A percentile compares a stretch with the other conserved stretches of the same genome.
Evolutionary conservation across 2,329 filamentous ascomycete genomes (phyloP).

Genomic region (Immersiporthe knoxdaviesiana): DNA sequence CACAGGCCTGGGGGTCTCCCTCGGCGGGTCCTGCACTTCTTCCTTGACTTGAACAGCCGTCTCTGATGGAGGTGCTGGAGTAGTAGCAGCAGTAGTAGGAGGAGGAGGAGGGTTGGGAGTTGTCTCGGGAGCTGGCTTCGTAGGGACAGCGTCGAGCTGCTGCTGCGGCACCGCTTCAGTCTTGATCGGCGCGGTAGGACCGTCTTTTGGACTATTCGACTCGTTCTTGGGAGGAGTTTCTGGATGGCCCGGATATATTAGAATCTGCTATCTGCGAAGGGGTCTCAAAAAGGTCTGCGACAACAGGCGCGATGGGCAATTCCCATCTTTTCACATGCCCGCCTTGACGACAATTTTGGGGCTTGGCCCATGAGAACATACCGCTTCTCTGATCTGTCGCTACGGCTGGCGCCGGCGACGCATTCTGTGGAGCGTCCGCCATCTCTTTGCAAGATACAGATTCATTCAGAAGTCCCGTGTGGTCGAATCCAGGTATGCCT

Average conservation of each 20-base stretch:
- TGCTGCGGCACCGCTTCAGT: conserved; percentile 12
- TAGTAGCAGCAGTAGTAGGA: not conserved
- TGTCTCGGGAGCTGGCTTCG: not conserved
- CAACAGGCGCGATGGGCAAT: not conserved
- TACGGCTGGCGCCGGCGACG: conserved; percentile 31
- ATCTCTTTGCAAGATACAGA: conserved; percentile 25
- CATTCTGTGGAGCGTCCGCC: conserved; percentile 30
- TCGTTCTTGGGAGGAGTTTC: conserved; percentile 23
- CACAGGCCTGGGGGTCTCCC: not conserved
- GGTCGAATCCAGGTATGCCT: not conserved
- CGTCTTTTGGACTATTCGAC: not conserved
- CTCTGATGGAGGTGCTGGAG: conserved; percentile 9
- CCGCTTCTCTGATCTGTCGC: conserved; percentile 27
- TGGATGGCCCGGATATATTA: not conserved
- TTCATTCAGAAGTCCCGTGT: conserved; percentile 23
- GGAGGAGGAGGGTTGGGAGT: conserved; percentile 5
- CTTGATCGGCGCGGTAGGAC: conserved; percentile 7
- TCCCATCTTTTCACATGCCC: conserved; percentile 13
- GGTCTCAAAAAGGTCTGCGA: not conserved
- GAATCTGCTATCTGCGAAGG: not conserved
- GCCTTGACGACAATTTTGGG: not conserved
- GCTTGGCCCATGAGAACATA: conserved; percentile 16
- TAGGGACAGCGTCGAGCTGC: not conserved
- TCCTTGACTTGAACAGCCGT: not conserved
- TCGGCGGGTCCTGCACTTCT: not conserved